phyloP scores from a whole-genome alignment of 169 alveolate genomes.

The Besnoitia besnoiti region DNA sequence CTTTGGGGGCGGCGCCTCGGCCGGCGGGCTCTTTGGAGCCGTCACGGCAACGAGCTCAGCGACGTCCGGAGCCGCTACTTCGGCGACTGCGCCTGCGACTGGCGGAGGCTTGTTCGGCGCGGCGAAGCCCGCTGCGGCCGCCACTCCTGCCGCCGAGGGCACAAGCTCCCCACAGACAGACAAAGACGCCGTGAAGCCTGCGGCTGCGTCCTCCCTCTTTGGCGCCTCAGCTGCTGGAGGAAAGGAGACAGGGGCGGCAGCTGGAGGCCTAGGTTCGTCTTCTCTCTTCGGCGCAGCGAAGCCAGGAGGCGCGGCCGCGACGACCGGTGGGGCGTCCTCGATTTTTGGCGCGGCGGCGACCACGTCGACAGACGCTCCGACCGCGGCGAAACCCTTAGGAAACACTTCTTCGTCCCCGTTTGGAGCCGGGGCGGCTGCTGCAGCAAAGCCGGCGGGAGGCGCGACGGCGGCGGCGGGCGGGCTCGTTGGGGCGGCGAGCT shows the following conservation, averaged over 20 bases:
- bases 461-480: slow-evolving; percentile 33
- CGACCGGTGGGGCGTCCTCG: neutral
- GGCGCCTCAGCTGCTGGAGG: slow-evolving; percentile 54
- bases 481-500: slow-evolving; percentile 36
- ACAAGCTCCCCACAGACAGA: neutral
- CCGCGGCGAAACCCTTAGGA: neutral
- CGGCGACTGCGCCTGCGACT: slow-evolving; percentile 17
- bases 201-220: slow-evolving; percentile 40
- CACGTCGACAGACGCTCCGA: neutral
- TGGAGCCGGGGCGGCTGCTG: neutral
- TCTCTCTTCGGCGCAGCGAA: neutral
- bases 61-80: no score
- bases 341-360: neutral
- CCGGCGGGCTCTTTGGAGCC: no score
- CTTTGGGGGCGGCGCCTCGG: no score
- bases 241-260: slow-evolving; percentile 2
- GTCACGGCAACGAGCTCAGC: no score
- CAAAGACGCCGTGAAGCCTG: neutral
- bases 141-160: slow-evolving; percentile 12
- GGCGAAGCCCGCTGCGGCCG: slow-evolving; percentile 13
- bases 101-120: slow-evolving; percentile 48
- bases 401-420: neutral
- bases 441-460: neutral
- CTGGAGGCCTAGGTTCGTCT: neutral
- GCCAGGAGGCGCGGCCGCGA: neutral